Base-by-base conservation (phyloP, 169 alveolate genomes). In the Babesia divergens region DNA sequence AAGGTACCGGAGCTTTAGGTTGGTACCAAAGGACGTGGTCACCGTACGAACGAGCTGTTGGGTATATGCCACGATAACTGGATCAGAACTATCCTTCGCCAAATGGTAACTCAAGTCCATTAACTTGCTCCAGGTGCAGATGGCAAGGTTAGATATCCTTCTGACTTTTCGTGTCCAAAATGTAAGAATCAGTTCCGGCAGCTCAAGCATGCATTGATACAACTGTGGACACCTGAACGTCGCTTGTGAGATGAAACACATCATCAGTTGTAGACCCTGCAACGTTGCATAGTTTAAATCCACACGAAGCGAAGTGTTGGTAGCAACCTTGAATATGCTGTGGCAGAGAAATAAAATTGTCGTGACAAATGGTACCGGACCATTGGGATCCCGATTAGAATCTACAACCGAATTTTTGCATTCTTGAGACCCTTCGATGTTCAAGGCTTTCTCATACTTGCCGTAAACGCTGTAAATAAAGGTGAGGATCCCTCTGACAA, bases 121-220 rank as follows among this genome's bases (percentile, higher is more conserved):
- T 11, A 62, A 47, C 38, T 56, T 72, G 14, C 8, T 31, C 84
- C 84, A 72, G 16, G 62, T 46, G 3, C 49, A 14, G 28, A 72
- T 52, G 7, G 84, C 55, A 4, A 72, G 49, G 43, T 72, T 40
- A 18, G 79, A 72, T 24, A 49, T 47, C 40, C 74, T 0, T 43
- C 84, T 72, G 28, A 64, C 60, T 46, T 50, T 60, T 8, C 69
- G 46, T 1, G 77, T 51, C 84, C 84, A 72, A 49, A 46, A 59
- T 16, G 55, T 72, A 28, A 72, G 22, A 2, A 72, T 34, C 24
- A 72, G 26, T 8, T 59, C 79, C 7, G 60, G 60, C 20, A 69
- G 47, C 28, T 69, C 70, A 5, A 13, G 9, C 38, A 69, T 3
- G 28, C 71, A 56, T 14, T 32, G 11, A 49, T 9, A 54, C 18